These are phyloP conservation scores for Helotiales sp. DNA, from an alignment of 2,329 filamentous ascomycete species.

Conservation along the genomic window DNA sequence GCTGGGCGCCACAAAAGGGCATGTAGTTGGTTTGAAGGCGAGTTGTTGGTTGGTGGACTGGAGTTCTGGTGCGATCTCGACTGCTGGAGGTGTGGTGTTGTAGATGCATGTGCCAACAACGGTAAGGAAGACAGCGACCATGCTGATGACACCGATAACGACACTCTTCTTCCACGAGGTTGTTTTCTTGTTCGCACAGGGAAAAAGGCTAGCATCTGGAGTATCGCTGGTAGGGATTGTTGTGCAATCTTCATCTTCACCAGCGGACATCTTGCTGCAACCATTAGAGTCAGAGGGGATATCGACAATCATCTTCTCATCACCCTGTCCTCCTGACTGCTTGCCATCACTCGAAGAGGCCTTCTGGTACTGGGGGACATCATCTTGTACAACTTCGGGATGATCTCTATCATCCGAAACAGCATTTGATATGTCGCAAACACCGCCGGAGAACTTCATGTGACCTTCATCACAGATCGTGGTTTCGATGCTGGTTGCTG, in stretches of 20 bases:
- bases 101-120: background rate
- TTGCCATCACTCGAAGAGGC: no score
- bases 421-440: no score
- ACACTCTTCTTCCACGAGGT: background rate
- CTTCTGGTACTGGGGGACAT: no score
- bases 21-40: background rate
- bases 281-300: background rate
- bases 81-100: background rate
- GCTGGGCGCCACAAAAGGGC: background rate
- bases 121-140: background rate
- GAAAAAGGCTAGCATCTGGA: background rate
- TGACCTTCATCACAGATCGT: no score
- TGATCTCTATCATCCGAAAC: no score
- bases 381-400: no score
- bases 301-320: background rate
- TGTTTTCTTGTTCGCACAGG: background rate
- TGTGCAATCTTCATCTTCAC: background rate
- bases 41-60: background rate
- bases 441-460: no score
- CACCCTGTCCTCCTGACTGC: no score
- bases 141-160: background rate
- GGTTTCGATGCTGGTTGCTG: background rate
- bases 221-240: background rate
- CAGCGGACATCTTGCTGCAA: background rate
- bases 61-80: background rate